These are phyloP conservation scores for Ascochyta fabae DNA, from an alignment of 2,329 filamentous ascomycete species.

Conservation along the genomic window DNA sequence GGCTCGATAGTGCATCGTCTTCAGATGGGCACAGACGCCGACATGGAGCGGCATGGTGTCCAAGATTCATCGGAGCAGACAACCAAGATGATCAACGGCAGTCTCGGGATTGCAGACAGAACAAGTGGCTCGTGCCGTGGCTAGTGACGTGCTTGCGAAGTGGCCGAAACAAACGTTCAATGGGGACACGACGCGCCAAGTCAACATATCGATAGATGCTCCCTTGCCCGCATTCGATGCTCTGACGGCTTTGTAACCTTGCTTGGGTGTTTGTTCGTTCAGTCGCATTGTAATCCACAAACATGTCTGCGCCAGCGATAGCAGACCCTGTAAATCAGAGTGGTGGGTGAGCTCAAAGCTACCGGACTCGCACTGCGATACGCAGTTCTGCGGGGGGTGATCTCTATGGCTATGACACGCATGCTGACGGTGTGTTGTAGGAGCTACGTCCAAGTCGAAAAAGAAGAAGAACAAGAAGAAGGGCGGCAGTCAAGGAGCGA, in stretches of 20 bases:
- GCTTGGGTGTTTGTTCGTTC: neutral
- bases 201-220: constrained; percentile 36
- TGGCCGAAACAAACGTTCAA: constrained; percentile 26
- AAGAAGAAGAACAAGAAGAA: constrained; percentile 53
- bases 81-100: neutral
- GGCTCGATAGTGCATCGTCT: neutral
- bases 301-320: constrained; percentile 40
- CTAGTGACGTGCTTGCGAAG: constrained; percentile 35
- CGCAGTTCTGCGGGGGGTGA: constrained; percentile 5
- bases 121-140: constrained; percentile 29
- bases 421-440: constrained; percentile 31
- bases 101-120: constrained; percentile 3
- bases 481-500: constrained; percentile 22
- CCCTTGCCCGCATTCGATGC: constrained; percentile 26
- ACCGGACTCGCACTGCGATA: constrained; percentile 18
- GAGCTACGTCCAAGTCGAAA: constrained; percentile 44
- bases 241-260: constrained; percentile 16
- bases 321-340: constrained; percentile 42
- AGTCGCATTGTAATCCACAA: constrained; percentile 7
- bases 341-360: constrained; percentile 44
- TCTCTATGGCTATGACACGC: neutral
- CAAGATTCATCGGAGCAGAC: neutral
- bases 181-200: constrained; percentile 48
- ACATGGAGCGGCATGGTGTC: neutral
- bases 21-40: neutral